Percentiles rank a stretch among this genome's conserved stretches.
These are phyloP conservation scores for Tolypocladium tundrense DNA, from an alignment of 2,329 filamentous ascomycete species.

Conservation along the genomic window DNA sequence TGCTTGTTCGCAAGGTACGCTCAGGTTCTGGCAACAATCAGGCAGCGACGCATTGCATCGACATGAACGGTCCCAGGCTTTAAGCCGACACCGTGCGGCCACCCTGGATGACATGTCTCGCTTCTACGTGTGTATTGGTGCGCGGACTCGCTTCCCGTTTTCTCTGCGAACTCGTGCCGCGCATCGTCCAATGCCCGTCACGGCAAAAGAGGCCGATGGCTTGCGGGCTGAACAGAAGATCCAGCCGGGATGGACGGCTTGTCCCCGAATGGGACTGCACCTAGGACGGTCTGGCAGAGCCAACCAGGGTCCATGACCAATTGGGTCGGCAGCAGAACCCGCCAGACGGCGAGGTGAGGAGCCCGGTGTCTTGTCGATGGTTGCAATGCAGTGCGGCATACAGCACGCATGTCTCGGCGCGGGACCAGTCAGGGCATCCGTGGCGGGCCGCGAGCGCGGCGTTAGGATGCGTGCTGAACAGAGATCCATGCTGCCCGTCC, in stretches of 20 bases:
- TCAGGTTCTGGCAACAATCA: not conserved
- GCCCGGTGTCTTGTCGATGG: not conserved
- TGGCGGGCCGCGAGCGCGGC: too few relatives aligned
- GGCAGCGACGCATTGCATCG: not conserved
- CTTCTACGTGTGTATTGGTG: not conserved
- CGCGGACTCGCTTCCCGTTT: not conserved
- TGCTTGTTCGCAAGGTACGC: not conserved
- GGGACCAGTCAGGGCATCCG: too few relatives aligned
- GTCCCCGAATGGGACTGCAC: not conserved
- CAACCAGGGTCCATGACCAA: not conserved
- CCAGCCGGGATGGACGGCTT: not conserved
- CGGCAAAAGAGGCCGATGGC: conserved; percentile 1
- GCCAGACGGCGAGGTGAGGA: too few relatives aligned
- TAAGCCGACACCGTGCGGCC: not conserved
- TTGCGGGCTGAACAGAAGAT: conserved; percentile 1
- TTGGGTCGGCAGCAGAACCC: not conserved
- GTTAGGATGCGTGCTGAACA: not conserved
- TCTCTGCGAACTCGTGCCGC: not conserved
- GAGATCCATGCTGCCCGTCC: not conserved
- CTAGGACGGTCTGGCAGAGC: not conserved
- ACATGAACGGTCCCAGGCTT: not conserved
- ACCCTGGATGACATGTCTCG: not conserved
- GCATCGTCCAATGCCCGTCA: not conserved
- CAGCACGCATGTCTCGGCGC: not conserved
- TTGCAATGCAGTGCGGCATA: not conserved